Base-by-base conservation (phyloP, 345 rosid genomes). In the Euclidium syriacum region DNA sequence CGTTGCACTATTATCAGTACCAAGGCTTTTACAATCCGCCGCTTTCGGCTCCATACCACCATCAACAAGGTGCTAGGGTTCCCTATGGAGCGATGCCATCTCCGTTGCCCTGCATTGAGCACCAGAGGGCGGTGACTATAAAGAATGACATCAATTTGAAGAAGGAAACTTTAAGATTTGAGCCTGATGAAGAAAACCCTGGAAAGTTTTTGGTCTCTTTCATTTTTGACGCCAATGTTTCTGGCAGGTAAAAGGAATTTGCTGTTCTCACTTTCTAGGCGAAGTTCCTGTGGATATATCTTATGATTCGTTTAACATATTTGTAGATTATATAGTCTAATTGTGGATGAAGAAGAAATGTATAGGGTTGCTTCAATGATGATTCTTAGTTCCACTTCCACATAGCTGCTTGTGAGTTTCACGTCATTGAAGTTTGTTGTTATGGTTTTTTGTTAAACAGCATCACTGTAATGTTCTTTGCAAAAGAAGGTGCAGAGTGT, bases 181-280 rank as follows among this genome's bases (percentile, higher is more conserved):
- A 69, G 54, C 67, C 78, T 9, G 96, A 91, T 52, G 87, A 77
- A 29, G 74, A 73, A 26, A 76, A 75, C 75, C 91, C 91, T 26
- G 85, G 84, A 46, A 76, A 60, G 52, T 80, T 75, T 23, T 71
- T 91, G 52, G 78, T 88, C 69, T 51, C 88, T 16, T 91, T 91
- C 81, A 79, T 79, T 19, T 91, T 91, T 64, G 88, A 91, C 65
- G 98, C 98, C 39, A 77, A 83, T 53, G 87, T 79, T 47, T 52
- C 76, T 36, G 89, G 84, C 17, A 78, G 96, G 95, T 86, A 73
- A 29, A 30, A n/a, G n/a, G n/a, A n/a, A n/a, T n/a, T n/a, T n/a
- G n/a, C n/a, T n/a, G n/a, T n/a, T n/a, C n/a, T n/a, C n/a, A n/a
- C n/a, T n/a, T n/a, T n/a, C n/a, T n/a, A n/a, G n/a, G n/a, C n/a